Evolutionary conservation across 2,329 filamentous ascomycete species (phyloP), one percentile per base, ranked within the genome.

Genomic region (Fusarium sp.): DNA sequence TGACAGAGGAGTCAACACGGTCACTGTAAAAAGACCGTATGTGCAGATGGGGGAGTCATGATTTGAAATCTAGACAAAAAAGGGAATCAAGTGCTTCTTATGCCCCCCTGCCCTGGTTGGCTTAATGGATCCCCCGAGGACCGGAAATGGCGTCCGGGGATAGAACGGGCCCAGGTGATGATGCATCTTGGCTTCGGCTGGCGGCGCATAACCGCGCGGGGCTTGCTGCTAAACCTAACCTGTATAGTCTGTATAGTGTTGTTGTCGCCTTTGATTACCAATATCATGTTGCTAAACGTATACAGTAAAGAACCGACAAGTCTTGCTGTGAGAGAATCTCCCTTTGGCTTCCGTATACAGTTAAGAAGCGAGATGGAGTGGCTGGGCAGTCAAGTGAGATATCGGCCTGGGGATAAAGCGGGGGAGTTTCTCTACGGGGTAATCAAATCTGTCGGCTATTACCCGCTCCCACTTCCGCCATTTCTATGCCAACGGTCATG

Each of bases 81-180:
- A 66, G 38, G 42, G 51, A 51, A 45, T 36, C 47, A 42, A 40
- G 57, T 67, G 19, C 43, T 62, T 46, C 49, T 68, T 60, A 67
- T 56, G 49, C 26, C 26, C 26, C 26, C 26, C 26, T 28, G 60
- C 65, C 65, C 57, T 30, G 38, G 42, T 56, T 60, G 43, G 58
- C 60, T 56, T 56, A 28, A 44, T 20, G 49, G 39, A 45, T 50
- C 44, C 39, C 48, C 67, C 65, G 65, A 67, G n/a, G 23, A 55
- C 55, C 67, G 69, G 59, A 55, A 62, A 69, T 71, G 70, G 54
- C 45, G 51, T 54, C 58, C 69, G 68, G 69, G 45, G 45, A 71
- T 71, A 69, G 54, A 38, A 44, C 68, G 65, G 65, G 34, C 23
- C 44, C 56, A 49, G 46, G 45, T 56, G 43, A n/a, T 56, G 50